Conservation (phyloP, 768 basidiomycete species). For the Lentinula boryana region DNA sequence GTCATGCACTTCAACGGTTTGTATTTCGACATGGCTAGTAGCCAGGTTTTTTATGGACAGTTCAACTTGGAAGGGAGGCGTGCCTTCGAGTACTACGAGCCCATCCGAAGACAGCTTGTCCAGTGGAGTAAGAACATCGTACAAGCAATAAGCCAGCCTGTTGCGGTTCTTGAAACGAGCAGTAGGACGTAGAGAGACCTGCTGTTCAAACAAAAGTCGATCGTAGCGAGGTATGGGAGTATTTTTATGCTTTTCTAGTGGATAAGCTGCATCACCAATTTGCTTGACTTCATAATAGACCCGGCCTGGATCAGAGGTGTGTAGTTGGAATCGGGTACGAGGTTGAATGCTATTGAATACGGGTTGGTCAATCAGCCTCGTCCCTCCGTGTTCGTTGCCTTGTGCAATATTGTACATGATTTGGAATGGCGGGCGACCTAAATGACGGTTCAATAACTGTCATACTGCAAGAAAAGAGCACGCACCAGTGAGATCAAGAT, state of each 20-base stretch:
- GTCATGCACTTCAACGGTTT: conserved; percentile 43
- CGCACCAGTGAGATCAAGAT: conserved; percentile 74
- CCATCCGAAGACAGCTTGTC: conserved; percentile 52
- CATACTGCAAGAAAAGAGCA: not conserved
- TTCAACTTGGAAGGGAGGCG: conserved; percentile 78
- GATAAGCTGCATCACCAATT: conserved; percentile 82
- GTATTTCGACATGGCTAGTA: conserved; percentile 55
- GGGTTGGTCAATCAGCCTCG: conserved; percentile 66
- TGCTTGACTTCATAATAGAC: conserved; percentile 90
- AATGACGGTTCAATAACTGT: not conserved
- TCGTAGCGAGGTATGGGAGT: conserved; percentile 61
- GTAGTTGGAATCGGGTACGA: conserved; percentile 74
- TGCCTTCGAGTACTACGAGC: conserved; percentile 67
- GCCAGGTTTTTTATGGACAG: conserved; percentile 75
- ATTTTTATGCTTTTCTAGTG: conserved; percentile 60
- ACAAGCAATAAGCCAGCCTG: conserved; percentile 69
- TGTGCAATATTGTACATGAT: conserved; percentile 84
- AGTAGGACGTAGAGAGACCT: conserved; percentile 74
- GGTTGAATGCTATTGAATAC: conserved; percentile 83
- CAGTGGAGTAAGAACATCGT: conserved; percentile 55
- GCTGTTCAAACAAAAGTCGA: conserved; percentile 77
- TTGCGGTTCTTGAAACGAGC: conserved; percentile 68
- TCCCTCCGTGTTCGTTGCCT: conserved; percentile 61
- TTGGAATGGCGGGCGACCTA: conserved; percentile 90
- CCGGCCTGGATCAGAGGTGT: conserved; percentile 68